Evolutionary conservation across 352 stramenopile genomes (phyloP), one percentile per base, ranked within the genome.

Genomic region (Globisporangium polare): DNA sequence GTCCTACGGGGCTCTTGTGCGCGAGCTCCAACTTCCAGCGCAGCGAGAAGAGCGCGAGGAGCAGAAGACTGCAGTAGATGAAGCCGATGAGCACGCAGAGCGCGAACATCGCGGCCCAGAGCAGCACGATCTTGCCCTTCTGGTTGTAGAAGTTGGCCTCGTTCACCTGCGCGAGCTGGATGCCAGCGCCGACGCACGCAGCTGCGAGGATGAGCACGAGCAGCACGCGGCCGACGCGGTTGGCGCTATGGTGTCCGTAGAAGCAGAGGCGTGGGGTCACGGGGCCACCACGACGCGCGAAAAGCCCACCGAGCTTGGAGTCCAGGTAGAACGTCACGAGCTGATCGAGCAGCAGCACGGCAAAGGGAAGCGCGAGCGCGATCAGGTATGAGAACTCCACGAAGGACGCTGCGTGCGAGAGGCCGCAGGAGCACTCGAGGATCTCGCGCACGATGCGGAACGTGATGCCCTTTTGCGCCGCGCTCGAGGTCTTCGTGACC

Each of bases 271-370:
- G 37, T 8, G 73, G 75, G 58, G 58, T 63, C 13, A 65, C 55
- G 7, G 72, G 69, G 0, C 74, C 68, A 20, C 71, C 68, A 0
- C 70, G 71, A 13, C 75, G 73, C 41, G 73, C 62, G 26, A 83
- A 74, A 50, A 83, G 59, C 27, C 77, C 71, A 51, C 71, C 72
- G 18, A 80, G 26, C 55, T 89, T 78, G 12, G 66, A 63, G 61
- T 87, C 73, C 18, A 75, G 71, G 58, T 89, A 89, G 64, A 89
- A 84, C 20, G 75, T 86, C 29, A 87, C 79, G 27, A 87, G 56
- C 35, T 80, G 73, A 60, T 89, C 71, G 5, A 75, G 64, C 9
- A 83, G n/a, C 24, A 85, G 55, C 22, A 77, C 64, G 20, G 67
- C 43, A 1, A 84, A 26, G 1, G 79, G 77, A 20, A 89, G 58